These are phyloP conservation scores for Heterobasidion annosum DNA, from an alignment of 1,284 basidiomycete genomes.

Conservation along the genomic window DNA sequence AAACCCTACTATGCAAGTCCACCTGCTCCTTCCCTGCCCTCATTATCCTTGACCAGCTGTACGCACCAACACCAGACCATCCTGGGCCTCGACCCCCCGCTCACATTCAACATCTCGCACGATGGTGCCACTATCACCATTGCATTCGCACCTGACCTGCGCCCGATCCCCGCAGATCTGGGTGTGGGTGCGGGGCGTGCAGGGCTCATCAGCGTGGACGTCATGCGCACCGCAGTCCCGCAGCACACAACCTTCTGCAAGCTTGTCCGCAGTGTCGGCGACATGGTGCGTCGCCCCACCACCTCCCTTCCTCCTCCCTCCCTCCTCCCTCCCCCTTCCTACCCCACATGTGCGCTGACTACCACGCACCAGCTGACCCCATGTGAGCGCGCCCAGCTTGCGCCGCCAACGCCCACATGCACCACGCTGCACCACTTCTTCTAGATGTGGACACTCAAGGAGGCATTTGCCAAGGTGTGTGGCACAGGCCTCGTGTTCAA, in stretches of 20 bases:
- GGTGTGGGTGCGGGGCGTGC: constrained; percentile 30
- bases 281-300: constrained; percentile 40
- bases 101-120: constrained; percentile 76
- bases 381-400: constrained; percentile 37
- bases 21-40: neutral
- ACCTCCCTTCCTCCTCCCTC: neutral
- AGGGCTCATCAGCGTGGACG: constrained; percentile 61
- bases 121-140: constrained; percentile 66
- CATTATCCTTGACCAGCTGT: neutral
- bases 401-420: constrained; percentile 19
- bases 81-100: constrained; percentile 32
- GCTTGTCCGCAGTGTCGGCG: constrained; percentile 55
- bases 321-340: neutral
- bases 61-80: constrained; percentile 26
- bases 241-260: constrained; percentile 41
- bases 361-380: constrained; percentile 38
- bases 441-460: constrained; percentile 81
- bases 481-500: constrained; percentile 77
- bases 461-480: constrained; percentile 80
- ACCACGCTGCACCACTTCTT: constrained; percentile 47
- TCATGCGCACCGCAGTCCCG: constrained; percentile 67
- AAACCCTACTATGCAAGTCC: constrained; percentile 66
- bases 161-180: constrained; percentile 18
- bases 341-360: neutral
- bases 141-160: constrained; percentile 35